phyloP scores from a whole-genome alignment of 768 basidiomycete genomes.

The Phallus indusiatus region DNA sequence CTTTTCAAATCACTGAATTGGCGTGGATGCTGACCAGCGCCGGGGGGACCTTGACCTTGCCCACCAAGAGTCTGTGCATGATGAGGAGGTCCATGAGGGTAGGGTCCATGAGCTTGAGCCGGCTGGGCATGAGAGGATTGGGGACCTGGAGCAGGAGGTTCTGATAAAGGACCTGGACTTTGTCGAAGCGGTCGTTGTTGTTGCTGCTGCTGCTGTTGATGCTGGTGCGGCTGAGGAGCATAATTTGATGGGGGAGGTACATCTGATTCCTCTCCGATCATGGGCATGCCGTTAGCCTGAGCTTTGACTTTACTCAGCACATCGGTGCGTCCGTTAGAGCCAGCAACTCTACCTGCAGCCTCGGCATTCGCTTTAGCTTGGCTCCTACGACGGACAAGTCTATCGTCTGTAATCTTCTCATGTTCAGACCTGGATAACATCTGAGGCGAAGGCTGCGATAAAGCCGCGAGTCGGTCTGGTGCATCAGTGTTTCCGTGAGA shows the following conservation, averaged over 20 bases:
- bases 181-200: slow-evolving; percentile 3
- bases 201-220: slow-evolving; percentile 9
- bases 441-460: slow-evolving; percentile 51
- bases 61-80: slow-evolving; percentile 7
- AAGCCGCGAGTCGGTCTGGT: slow-evolving; percentile 55
- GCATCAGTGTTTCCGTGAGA: slow-evolving; percentile 80
- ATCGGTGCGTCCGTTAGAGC: slow-evolving; percentile 7
- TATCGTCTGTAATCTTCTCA: slow-evolving; percentile 65
- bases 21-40: slow-evolving; percentile 5
- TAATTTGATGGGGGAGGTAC: neutral
- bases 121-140: neutral
- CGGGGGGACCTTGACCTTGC: neutral
- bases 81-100: neutral
- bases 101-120: neutral
- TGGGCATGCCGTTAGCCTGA: slow-evolving; percentile 36
- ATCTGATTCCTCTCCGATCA: slow-evolving; percentile 43
- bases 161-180: neutral
- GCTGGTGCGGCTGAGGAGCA: slow-evolving; percentile 8
- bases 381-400: slow-evolving; percentile 77
- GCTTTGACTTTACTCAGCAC: slow-evolving; percentile 24
- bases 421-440: slow-evolving; percentile 73
- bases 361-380: slow-evolving; percentile 50
- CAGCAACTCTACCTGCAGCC: slow-evolving; percentile 21
- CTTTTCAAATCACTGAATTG: slow-evolving; percentile 9
- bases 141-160: neutral